Evolutionary conservation across 2,329 filamentous ascomycete species (phyloP).

Genomic region (Aspergillus ruber): DNA sequence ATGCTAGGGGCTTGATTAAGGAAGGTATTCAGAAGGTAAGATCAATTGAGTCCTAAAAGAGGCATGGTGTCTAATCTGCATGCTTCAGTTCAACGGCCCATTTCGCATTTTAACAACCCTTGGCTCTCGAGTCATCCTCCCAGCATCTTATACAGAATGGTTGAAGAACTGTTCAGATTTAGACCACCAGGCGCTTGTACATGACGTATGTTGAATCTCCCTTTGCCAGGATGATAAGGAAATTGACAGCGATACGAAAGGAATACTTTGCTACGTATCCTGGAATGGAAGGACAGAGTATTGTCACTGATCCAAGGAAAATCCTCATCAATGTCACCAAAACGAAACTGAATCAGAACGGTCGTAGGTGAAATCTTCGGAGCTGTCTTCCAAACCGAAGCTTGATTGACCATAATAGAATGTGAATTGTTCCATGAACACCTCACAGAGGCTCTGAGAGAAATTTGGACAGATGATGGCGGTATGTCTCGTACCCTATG

Average conservation of each 20-base stretch:
- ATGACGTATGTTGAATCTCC: not conserved
- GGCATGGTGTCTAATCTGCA: not conserved
- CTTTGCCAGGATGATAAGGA: not conserved
- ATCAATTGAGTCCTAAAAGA: not conserved
- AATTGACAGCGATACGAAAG: not conserved
- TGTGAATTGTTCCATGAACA: not conserved
- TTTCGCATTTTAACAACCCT: conserved; percentile 4
- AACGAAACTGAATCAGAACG: conserved; percentile 3
- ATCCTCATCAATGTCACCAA: not conserved
- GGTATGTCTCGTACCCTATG: not conserved
- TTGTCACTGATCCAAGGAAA: not conserved
- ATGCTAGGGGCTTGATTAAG: not conserved
- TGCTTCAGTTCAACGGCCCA: conserved; percentile 1
- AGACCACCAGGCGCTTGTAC: conserved; percentile 2
- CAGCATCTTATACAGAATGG: conserved; percentile 1
- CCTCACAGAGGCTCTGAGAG: conserved; percentile 1
- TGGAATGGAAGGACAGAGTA: conserved; percentile 1
- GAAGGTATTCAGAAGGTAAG: not conserved
- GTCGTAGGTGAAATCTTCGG: conserved; percentile 1
- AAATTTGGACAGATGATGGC: conserved; percentile 5
- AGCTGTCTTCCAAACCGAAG: not conserved
- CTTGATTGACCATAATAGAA: not conserved
- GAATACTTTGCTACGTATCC: conserved; percentile 3
- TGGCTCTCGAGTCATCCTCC: conserved; percentile 3
- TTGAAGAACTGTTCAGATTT: conserved; percentile 2